phyloP scores from a whole-genome alignment of 192 early-diverging fungal species.

The Spizellomyces punctatus region DNA sequence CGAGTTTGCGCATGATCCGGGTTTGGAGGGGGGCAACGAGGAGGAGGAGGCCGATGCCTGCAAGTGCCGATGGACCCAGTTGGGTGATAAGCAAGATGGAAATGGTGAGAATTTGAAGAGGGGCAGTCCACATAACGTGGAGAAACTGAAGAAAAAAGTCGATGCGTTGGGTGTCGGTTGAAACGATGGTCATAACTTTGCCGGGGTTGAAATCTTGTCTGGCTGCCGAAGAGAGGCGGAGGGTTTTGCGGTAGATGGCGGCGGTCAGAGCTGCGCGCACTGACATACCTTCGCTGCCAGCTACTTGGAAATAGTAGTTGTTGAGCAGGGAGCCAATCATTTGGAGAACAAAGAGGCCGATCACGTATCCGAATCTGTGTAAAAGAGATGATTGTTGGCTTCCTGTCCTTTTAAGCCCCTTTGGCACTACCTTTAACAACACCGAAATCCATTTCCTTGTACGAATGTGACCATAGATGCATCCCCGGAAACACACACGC shows the following conservation, averaged over 20 bases:
- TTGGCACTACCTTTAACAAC: no score
- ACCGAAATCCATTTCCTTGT: no score
- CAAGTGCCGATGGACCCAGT: conserved; percentile 48
- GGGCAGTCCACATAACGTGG: conserved; percentile 48
- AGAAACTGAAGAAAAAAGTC: conserved; percentile 51
- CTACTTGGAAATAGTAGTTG: conserved; percentile 48
- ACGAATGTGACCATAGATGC: not conserved
- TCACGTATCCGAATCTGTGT: conserved; percentile 33
- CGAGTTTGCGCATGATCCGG: conserved; percentile 40
- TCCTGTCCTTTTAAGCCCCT: no score
- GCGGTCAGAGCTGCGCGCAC: conserved; percentile 54
- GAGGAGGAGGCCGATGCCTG: conserved; percentile 52
- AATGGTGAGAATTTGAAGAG: conserved; percentile 44
- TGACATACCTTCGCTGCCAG: conserved; percentile 42
- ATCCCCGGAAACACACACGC: not conserved
- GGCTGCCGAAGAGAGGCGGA: conserved; percentile 53
- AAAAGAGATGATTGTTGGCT: conserved; percentile 9
- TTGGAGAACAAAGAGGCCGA: conserved; percentile 33
- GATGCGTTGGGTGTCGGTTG: conserved; percentile 61
- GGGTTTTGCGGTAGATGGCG: conserved; percentile 61
- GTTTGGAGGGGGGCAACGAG: conserved; percentile 45
- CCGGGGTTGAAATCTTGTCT: conserved; percentile 64
- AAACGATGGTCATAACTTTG: conserved; percentile 65
- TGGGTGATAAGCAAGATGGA: conserved; percentile 43
- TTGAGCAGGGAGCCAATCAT: conserved; percentile 31